Evolutionary conservation across 352 stramenopile species (phyloP).

Genomic region (Globisporangium rhizosaccharum): DNA sequence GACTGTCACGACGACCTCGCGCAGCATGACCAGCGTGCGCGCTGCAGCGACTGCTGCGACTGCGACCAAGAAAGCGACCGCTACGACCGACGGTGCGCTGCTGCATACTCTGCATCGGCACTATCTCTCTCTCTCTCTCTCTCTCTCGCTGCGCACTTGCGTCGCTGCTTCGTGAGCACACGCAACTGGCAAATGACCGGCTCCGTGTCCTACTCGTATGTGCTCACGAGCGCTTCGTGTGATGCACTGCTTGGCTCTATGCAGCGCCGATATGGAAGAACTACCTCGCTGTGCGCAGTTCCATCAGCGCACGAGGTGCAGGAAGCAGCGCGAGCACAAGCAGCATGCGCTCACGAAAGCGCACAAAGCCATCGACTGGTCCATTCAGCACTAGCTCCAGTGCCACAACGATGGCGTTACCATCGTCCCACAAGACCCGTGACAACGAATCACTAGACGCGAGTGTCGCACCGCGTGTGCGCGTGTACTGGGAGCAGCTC

Average conservation of each 20-base stretch:
- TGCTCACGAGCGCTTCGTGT: too few species aligned
- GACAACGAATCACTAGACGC: background rate
- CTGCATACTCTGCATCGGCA: constrained; percentile 5
- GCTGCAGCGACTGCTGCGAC: background rate
- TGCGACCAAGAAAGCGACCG: constrained; percentile 1
- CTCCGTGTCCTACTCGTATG: too few species aligned
- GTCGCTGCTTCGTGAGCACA: background rate
- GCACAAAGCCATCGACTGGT: constrained; percentile 24
- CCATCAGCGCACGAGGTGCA: constrained; percentile 1
- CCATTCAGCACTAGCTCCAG: background rate
- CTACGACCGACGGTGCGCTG: constrained; percentile 1
- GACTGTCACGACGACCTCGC: background rate
- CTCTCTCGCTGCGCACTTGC: too few species aligned
- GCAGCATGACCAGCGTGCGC: background rate
- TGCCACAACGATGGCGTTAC: background rate
- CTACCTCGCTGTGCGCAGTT: constrained; percentile 46
- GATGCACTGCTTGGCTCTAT: background rate
- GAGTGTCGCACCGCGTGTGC: constrained; percentile 24
- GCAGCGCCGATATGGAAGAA: constrained; percentile 58
- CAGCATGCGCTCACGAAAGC: constrained; percentile 26
- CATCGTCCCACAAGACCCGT: background rate
- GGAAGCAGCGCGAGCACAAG: background rate
- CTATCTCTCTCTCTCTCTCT: too few species aligned
- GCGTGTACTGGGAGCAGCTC: constrained; percentile 64
- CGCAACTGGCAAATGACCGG: too few species aligned